A percentile compares a stretch with the other conserved stretches of the same genome.
phyloP scores from a whole-genome alignment of 75 land plant species.

The Adiantum capillusveneris region DNA sequence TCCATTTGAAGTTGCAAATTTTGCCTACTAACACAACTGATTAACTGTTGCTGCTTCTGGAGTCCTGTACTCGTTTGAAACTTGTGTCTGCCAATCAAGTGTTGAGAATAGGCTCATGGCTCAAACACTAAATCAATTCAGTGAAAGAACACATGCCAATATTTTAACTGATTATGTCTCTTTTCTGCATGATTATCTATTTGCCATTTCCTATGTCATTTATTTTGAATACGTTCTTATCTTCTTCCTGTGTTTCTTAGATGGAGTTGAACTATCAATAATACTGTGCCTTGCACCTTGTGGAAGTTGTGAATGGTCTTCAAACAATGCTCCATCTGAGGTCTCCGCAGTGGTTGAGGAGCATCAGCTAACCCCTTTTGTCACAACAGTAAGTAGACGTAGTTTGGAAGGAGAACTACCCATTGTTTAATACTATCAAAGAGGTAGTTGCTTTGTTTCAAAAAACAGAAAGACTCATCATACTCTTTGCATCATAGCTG shows the following conservation, averaged over 20 bases:
- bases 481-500: neutral
- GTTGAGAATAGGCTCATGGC: no score
- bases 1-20: neutral
- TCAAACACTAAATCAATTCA: no score
- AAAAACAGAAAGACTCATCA: no score
- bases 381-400: neutral
- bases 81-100: no score
- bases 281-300: constrained; percentile 48
- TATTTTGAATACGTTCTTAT: neutral
- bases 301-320: neutral
- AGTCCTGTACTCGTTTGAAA: neutral
- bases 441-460: no score
- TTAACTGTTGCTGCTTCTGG: neutral
- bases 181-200: no score
- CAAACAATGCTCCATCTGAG: neutral
- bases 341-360: neutral
- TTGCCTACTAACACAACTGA: neutral
- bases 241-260: no score
- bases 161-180: no score
- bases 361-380: neutral
- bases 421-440: no score
- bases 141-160: no score
- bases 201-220: neutral
- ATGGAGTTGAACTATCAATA: constrained; percentile 43
- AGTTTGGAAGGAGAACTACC: no score